Percentiles rank a stretch among this genome's conserved stretches.
Evolutionary conservation across 2,329 filamentous ascomycete genomes (phyloP).

Genomic region (Pseudogymnoascus sp.): DNA sequence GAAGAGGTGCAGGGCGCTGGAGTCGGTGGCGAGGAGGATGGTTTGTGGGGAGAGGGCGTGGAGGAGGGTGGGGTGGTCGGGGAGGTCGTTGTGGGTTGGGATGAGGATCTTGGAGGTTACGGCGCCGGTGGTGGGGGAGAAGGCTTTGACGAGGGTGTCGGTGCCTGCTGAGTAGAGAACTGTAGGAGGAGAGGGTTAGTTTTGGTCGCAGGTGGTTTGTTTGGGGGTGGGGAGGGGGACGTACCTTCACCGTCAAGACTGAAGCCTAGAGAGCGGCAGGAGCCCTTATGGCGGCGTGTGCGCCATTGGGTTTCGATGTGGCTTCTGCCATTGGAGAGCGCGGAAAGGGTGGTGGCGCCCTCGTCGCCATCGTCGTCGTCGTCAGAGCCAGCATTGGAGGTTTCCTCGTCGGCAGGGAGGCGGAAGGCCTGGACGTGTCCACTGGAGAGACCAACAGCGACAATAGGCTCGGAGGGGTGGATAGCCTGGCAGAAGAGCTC

Average conservation of each 20-base stretch:
- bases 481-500: slow-evolving; percentile 85
- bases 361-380: slow-evolving; percentile 40
- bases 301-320: slow-evolving; percentile 78
- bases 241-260: slow-evolving; percentile 65
- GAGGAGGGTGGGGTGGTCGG: slow-evolving; percentile 69
- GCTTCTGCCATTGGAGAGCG: slow-evolving; percentile 54
- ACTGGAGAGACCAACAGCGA: slow-evolving; percentile 76
- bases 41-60: slow-evolving; percentile 81
- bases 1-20: slow-evolving; percentile 77
- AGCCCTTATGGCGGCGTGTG: slow-evolving; percentile 86
- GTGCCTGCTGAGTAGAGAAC: slow-evolving; percentile 57
- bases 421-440: slow-evolving; percentile 82
- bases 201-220: not conserved
- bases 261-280: slow-evolving; percentile 75
- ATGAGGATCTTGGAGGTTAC: slow-evolving; percentile 78
- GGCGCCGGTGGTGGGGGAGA: slow-evolving; percentile 48
- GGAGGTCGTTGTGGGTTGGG: slow-evolving; percentile 39
- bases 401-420: slow-evolving; percentile 47
- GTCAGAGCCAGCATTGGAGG: slow-evolving; percentile 36
- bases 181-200: slow-evolving; percentile 14
- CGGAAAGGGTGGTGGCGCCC: slow-evolving; percentile 28
- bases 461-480: slow-evolving; percentile 73
- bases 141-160: slow-evolving; percentile 49
- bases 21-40: slow-evolving; percentile 83
- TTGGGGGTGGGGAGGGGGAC: slow-evolving; percentile 19